These are phyloP conservation scores for Leccinum pachyderme DNA, from an alignment of 1,284 basidiomycete genomes.

Conservation along the genomic window DNA sequence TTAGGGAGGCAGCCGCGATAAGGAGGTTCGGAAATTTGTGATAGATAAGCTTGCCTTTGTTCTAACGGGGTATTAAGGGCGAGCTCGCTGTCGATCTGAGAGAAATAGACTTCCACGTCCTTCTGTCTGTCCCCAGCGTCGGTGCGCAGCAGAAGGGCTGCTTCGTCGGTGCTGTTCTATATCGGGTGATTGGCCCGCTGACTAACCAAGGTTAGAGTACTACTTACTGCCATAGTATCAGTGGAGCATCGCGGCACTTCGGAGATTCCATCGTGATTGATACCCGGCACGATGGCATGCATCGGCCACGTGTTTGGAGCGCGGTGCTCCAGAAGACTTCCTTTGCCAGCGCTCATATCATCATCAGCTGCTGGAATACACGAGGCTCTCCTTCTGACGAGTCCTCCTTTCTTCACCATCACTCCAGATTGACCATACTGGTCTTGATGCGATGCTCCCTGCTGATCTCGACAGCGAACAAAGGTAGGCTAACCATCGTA, in stretches of 20 bases:
- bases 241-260: slow-evolving; percentile 15
- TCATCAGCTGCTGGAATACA: slow-evolving; percentile 26
- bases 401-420: slow-evolving; percentile 1
- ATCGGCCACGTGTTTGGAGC: slow-evolving; percentile 23
- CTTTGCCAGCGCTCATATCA: slow-evolving; percentile 9
- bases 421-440: background rate
- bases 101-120: background rate
- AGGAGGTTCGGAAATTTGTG: slow-evolving; percentile 24
- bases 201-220: slow-evolving; percentile 27
- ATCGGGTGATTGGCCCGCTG: slow-evolving; percentile 31
- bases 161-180: slow-evolving; percentile 4
- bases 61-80: slow-evolving; percentile 28
- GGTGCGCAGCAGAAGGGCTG: slow-evolving; percentile 11
- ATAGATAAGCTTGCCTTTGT: slow-evolving; percentile 32
- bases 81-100: background rate
- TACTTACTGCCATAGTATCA: background rate
- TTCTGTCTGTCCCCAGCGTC: background rate
- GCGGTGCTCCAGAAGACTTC: slow-evolving; percentile 14
- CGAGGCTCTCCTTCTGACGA: slow-evolving; percentile 20
- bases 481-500: slow-evolving; percentile 16
- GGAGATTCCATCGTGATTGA: slow-evolving; percentile 19
- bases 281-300: slow-evolving; percentile 19
- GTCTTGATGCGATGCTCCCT: slow-evolving; percentile 27
- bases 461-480: slow-evolving; percentile 32
- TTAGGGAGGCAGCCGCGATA: slow-evolving; percentile 28